Conservation (phyloP, 345 rosid genomes). For the Limnanthes douglasii region DNA sequence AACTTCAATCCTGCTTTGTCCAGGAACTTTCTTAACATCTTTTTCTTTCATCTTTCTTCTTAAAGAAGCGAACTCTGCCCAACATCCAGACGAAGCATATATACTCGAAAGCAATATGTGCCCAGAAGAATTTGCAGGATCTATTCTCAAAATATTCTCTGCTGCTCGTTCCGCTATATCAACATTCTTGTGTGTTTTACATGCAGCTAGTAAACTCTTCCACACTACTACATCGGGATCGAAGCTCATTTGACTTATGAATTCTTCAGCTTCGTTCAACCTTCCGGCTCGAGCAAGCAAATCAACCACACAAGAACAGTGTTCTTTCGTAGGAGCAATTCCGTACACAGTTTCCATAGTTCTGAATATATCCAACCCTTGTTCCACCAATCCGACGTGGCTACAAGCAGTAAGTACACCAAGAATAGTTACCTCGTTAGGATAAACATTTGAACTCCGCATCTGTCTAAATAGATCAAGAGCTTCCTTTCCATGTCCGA, state of each 20-base stretch:
- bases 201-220: constrained; percentile 63
- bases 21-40: constrained; percentile 44
- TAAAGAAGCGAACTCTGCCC: constrained; percentile 45
- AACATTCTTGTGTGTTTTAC: constrained; percentile 44
- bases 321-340: constrained; percentile 40
- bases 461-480: constrained; percentile 37
- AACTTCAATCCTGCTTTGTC: constrained; percentile 75
- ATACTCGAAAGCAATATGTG: constrained; percentile 48
- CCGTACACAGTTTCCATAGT: constrained; percentile 34
- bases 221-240: constrained; percentile 47
- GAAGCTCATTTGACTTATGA: constrained; percentile 32
- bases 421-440: constrained; percentile 44
- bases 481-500: constrained; percentile 59
- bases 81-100: constrained; percentile 38
- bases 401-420: constrained; percentile 65
- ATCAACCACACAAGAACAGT: constrained; percentile 60
- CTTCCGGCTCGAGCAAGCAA: constrained; percentile 69
- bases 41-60: constrained; percentile 41
- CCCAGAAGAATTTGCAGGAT: constrained; percentile 50
- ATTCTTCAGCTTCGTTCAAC: constrained; percentile 43
- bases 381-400: constrained; percentile 53
- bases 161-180: constrained; percentile 51
- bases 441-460: constrained; percentile 28
- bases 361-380: constrained; percentile 45
- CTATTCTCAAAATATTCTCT: constrained; percentile 39